A percentile compares a stretch with the other conserved stretches of the same genome.
Conservation (phyloP, 1,284 basidiomycete species). For the Heterobasidion irregulare region DNA sequence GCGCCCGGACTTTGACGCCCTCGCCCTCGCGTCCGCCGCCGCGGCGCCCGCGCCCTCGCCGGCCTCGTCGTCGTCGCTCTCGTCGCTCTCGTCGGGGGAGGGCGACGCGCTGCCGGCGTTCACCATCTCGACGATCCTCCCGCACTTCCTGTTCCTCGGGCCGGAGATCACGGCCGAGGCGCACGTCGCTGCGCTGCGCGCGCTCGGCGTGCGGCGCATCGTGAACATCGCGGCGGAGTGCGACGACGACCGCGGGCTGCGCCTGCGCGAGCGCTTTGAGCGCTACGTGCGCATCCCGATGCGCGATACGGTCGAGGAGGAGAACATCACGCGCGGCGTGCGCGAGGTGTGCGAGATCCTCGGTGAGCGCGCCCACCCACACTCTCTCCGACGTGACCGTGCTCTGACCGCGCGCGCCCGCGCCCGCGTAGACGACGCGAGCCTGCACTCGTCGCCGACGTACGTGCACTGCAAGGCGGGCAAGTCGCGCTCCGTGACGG, state of each 20-base stretch:
- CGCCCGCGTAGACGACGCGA: conserved; percentile 69
- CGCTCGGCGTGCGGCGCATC: conserved; percentile 80
- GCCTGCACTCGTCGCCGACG: conserved; percentile 78
- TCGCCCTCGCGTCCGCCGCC: too few species aligned
- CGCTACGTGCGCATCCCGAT: conserved; percentile 84
- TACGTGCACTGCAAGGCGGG: conserved; percentile 98
- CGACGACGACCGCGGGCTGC: conserved; percentile 72
- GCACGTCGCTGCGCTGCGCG: conserved; percentile 68
- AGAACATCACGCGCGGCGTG: conserved; percentile 78
- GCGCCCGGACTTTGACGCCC: too few species aligned
- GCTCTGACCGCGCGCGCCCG: too few species aligned
- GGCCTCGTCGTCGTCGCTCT: too few species aligned
- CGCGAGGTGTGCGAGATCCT: conserved; percentile 80
- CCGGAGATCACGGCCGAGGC: conserved; percentile 73
- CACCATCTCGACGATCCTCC: conserved; percentile 80
- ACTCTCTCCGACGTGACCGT: too few species aligned
- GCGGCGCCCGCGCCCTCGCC: too few species aligned
- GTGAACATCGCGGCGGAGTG: conserved; percentile 91
- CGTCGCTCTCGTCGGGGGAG: too few species aligned
- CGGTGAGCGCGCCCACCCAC: conserved; percentile 42
- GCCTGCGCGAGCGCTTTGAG: conserved; percentile 63
- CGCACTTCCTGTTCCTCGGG: conserved; percentile 85
- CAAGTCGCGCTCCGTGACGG: conserved; percentile 93
- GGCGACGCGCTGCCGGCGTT: conserved; percentile 52
- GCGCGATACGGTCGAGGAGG: conserved; percentile 93